These are phyloP conservation scores for Fraxinus dipetala DNA, from an alignment of 305 asterid species.

Conservation along the genomic window DNA sequence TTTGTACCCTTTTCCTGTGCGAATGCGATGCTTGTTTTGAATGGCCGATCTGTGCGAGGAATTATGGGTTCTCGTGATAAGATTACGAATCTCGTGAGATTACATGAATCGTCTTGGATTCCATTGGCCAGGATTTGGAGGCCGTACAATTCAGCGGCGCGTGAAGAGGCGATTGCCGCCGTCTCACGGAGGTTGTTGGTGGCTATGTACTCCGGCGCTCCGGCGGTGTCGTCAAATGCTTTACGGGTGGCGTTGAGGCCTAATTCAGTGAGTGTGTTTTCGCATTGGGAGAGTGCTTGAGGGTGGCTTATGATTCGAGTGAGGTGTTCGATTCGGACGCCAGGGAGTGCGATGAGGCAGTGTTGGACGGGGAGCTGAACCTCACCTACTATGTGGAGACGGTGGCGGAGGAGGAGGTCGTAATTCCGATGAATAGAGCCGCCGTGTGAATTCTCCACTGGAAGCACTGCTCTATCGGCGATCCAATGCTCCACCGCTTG, in stretches of 20 bases:
- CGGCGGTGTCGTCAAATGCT: conserved; percentile 91
- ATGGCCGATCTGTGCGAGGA: conserved; percentile 78
- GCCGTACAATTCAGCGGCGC: conserved; percentile 85
- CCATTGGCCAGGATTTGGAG: conserved; percentile 59
- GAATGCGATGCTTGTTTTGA: conserved; percentile 83
- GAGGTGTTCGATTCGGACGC: conserved; percentile 61
- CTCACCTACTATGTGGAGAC: conserved; percentile 92
- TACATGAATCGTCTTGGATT: conserved; percentile 75
- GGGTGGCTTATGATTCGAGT: conserved; percentile 82
- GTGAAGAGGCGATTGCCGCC: conserved; percentile 80
- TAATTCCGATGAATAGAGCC: conserved; percentile 90
- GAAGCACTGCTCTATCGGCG: conserved; percentile 84
- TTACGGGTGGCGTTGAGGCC: conserved; percentile 61
- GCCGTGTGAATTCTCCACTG: conserved; percentile 79
- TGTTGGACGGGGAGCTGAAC: conserved; percentile 90
- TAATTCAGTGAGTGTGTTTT: conserved; percentile 62
- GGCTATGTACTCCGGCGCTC: conserved; percentile 81
- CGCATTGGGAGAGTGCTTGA: conserved; percentile 81
- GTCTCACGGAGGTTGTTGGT: conserved; percentile 64
- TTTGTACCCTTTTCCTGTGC: conserved; percentile 79
- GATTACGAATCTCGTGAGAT: conserved; percentile 82
- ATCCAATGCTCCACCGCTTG: conserved; percentile 89
- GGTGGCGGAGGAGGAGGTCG: conserved; percentile 93
- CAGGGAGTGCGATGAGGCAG: conserved; percentile 84
- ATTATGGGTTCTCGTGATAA: conserved; percentile 81